A percentile compares a stretch with the other conserved stretches of the same genome.
Evolutionary conservation across 768 basidiomycete species (phyloP).

Genomic region (Favolaschia claudopus): DNA sequence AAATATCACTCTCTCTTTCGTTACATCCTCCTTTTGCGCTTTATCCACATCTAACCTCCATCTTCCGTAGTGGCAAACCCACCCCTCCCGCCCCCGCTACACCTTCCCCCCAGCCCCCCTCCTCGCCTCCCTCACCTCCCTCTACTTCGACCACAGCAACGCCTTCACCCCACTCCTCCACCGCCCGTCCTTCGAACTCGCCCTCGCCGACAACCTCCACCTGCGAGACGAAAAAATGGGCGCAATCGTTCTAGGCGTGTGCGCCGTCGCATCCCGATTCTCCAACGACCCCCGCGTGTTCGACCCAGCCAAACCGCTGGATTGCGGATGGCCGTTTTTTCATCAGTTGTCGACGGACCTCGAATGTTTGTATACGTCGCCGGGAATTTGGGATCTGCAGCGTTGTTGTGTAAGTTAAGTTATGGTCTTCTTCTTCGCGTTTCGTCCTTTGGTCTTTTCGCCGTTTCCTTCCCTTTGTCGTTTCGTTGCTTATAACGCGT

Average conservation of each 20-base stretch:
- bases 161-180: constrained; percentile 72
- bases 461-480: constrained; percentile 25
- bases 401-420: constrained; percentile 61
- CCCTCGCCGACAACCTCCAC: constrained; percentile 57
- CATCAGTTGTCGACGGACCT: constrained; percentile 72
- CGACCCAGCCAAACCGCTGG: constrained; percentile 32
- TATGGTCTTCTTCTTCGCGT: background rate
- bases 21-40: no score
- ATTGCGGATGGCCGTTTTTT: constrained; percentile 73
- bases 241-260: constrained; percentile 69
- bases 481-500: background rate
- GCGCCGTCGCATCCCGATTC: constrained; percentile 69
- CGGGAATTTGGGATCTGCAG: constrained; percentile 78
- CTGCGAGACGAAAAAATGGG: constrained; percentile 55
- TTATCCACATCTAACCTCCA: constrained; percentile 16
- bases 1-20: no score
- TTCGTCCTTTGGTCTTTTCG: constrained; percentile 8
- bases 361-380: constrained; percentile 66
- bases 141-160: constrained; percentile 70
- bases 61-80: constrained; percentile 18
- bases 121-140: constrained; percentile 57
- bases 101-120: constrained; percentile 51
- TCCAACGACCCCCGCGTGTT: constrained; percentile 63
- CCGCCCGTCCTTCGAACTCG: constrained; percentile 67
- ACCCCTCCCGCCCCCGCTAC: constrained; percentile 18